A percentile compares a stretch with the other conserved stretches of the same genome.
Conservation (phyloP, 768 basidiomycete genomes). For the Calocybe indica region DNA sequence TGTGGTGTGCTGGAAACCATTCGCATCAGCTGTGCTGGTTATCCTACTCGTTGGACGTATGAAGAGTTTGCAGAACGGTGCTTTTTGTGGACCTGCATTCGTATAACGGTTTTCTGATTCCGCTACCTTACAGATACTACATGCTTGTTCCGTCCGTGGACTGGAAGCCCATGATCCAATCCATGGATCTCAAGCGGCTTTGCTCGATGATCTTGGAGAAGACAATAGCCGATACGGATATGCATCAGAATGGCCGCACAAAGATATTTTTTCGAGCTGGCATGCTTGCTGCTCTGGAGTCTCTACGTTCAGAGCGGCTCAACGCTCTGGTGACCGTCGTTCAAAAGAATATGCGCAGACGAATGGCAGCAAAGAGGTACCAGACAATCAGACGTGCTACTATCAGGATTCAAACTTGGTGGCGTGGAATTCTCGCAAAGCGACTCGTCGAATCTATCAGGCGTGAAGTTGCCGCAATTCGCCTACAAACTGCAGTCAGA, state of each 20-base stretch:
- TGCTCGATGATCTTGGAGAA: conserved; percentile 80
- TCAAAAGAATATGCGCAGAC: conserved; percentile 94
- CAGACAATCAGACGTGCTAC: conserved; percentile 62
- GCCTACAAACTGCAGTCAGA: conserved; percentile 70
- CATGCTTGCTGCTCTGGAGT: conserved; percentile 94
- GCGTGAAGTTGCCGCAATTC: conserved; percentile 66
- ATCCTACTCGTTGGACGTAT: conserved; percentile 97
- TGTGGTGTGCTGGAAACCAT: conserved; percentile 99
- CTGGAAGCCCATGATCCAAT: conserved; percentile 84
- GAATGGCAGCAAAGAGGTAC: conserved; percentile 80
- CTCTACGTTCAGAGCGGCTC: conserved; percentile 80
- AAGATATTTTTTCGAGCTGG: conserved; percentile 99
- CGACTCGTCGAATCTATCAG: conserved; percentile 65
- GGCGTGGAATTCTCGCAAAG: conserved; percentile 81
- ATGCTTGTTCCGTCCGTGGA: conserved; percentile 86
- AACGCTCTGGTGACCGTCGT: conserved; percentile 91
- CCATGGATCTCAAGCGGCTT: conserved; percentile 71
- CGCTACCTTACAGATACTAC: conserved; percentile 66
- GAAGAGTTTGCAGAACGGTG: conserved; percentile 98
- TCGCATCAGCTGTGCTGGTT: conserved; percentile 96
- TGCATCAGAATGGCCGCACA: conserved; percentile 93
- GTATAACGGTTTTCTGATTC: conserved; percentile 1
- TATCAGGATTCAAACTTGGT: conserved; percentile 90
- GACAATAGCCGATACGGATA: conserved; percentile 90
- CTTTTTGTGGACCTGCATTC: conserved; percentile 15